phyloP scores from a whole-genome alignment of 2,329 filamentous ascomycete genomes.

The Corniculantispora saksenae region DNA sequence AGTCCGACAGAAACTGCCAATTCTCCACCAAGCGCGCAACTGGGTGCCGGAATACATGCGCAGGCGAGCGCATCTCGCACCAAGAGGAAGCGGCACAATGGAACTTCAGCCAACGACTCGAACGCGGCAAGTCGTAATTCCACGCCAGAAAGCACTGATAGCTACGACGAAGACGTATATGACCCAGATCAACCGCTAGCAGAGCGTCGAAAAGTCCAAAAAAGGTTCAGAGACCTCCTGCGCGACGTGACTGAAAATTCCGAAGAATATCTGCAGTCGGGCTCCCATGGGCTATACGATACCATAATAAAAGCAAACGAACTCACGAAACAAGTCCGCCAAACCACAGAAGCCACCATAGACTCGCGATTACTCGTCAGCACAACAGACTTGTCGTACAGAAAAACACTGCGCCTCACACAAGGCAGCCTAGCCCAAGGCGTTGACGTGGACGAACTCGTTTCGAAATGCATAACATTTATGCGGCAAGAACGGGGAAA shows the following conservation, averaged over 20 bases:
- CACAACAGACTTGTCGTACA: conserved; percentile 77
- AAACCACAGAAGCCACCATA: conserved; percentile 87
- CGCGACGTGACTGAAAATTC: conserved; percentile 65
- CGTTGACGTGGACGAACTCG: conserved; percentile 86
- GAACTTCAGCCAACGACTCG: conserved; percentile 23
- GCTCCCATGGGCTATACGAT: conserved; percentile 64
- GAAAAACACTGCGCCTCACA: conserved; percentile 73
- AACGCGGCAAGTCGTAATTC: conserved; percentile 10
- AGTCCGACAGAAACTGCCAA: neutral
- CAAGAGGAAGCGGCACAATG: conserved; percentile 23
- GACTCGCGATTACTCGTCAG: conserved; percentile 85
- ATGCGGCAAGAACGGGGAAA: conserved; percentile 71
- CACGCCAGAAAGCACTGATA: conserved; percentile 23
- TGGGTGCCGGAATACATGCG: neutral
- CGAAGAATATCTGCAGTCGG: conserved; percentile 68
- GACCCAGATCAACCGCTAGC: conserved; percentile 81
- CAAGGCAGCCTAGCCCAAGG: conserved; percentile 73
- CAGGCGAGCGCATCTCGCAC: conserved; percentile 34
- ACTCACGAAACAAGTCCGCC: conserved; percentile 69
- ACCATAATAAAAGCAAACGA: conserved; percentile 67
- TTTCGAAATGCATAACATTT: conserved; percentile 84
- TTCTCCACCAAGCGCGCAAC: conserved; percentile 1
- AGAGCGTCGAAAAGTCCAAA: conserved; percentile 70
- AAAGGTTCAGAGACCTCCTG: conserved; percentile 67
- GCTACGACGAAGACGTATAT: conserved; percentile 52